Base-by-base conservation (phyloP, 805 yeast species). In the Maudiozyma saulgeensis region DNA sequence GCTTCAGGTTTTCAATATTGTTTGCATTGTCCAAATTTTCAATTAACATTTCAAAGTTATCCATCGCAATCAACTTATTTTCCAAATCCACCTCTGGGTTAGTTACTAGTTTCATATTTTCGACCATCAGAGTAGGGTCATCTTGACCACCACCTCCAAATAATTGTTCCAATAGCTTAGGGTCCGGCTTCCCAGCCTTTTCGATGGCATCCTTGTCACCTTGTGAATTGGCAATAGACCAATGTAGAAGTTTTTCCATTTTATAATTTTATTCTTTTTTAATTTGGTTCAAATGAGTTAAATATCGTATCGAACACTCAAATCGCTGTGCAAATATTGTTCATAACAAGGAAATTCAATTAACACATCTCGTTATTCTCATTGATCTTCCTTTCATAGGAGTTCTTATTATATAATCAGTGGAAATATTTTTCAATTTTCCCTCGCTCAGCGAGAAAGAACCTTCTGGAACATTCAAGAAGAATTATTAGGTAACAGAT, bases 11-110 rank as follows among this genome's bases (percentile, higher is more conserved):
- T 55, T 86, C 91, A 56, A 91, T 82, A 60, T 88, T 88, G 68
- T 91, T 90, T 23, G 98, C 98, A 65, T 93, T 93, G 66, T 93
- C 98, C 52, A 91, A 68, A 60, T 89, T 89, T 63, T 91, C 98
- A 45, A 93, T 83, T 46, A 91, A 72, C 91, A 90, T 88, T 64
- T 91, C 96, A 60, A 91, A 84, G 64, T 88, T 87, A 55, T 91
- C 97, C 52, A 89, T 77, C 0, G 97, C 96, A 8, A 78, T 77
- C 46, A 82, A 72, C 57, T 84, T 84, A 57, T 75, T 75, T 40
- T 84, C 91, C 21, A 77, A 57, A 7, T 76, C 76, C 3, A 80
- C 79, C 44, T 81, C 84, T 6, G 79, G 77, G 58, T 78, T 73
- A 2, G 68, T 60, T 4, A 85, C 79, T 9, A 84, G 81, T 6